Evolutionary conservation across 306 rosid species (phyloP), one percentile per base, ranked within the genome.

Genomic region (Inga laurina): DNA sequence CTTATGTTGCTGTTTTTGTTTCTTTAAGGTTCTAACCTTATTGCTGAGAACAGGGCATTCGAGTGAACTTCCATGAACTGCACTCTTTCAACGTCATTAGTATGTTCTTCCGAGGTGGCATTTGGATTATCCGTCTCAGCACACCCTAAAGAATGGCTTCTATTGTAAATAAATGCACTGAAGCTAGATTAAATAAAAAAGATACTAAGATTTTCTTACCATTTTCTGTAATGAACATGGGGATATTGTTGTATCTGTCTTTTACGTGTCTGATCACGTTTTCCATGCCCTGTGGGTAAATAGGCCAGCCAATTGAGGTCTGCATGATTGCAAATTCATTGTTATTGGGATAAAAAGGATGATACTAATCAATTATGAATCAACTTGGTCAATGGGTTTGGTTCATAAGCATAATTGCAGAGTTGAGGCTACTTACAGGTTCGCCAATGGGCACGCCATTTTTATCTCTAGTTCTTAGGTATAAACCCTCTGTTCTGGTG

Each of bases 161-260:
- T 14, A 12, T 46, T 24, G 54, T 24, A 72, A 72, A 1, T 14
- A 46, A 45, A 46, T 39, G 18, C 52, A 70, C 10, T 4, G 18
- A 43, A 43, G 24, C 9, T 70, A 0, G 52, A 70, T 41, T 70
- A 21, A 41, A n/a, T 70, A 19, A 10, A 19, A 4, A 46, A 41
- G 16, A n/a, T 30, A 70, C 75, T 76, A 0, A 43, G 37, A 11
- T 72, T n/a, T 45, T 46, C 89, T 79, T 64, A 92, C 97, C 98
- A 85, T 94, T 92, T 87, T 94, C 97, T 0, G 98, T 88, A 45
- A 94, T 86, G 81, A 87, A 91, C 86, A 92, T 82, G 34, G 98
- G 93, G 74, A 52, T 90, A 24, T 92, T 89, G 57, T 88, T 92
- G 90, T 91, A 92, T 84, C 93, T 91, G 11, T 87, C 81, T 82